Base-by-base conservation (phyloP, 148 eudicot species). In the Vaccinium macrocarpon region DNA sequence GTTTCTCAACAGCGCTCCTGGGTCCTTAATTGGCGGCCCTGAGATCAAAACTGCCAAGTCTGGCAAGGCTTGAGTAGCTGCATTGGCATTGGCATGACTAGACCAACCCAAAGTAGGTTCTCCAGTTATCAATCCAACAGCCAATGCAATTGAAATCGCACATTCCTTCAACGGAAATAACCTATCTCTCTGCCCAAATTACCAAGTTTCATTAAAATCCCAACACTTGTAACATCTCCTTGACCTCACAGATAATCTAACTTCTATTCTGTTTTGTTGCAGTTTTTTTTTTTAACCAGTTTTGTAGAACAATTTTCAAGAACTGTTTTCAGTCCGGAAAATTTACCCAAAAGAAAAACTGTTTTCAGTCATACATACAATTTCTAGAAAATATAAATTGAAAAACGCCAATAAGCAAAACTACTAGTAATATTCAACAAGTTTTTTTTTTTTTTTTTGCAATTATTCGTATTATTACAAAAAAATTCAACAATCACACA, bases 1-100 rank as follows among this genome's bases (percentile, higher is more conserved):
- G 46, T 97, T 86, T 79, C 99, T 92, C 89, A 97, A 86, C 62
- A 97, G 82, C 5, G 98, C 96, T 68, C 92, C 97, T 0, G 99
- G 99, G 53, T 97, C 99, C 91, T 97, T 95, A 81, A 97, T 97
- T 48, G 99, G 99, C 5, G 99, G 99, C 84, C 99, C 99, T 11
- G 97, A 93, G 80, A 95, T 95, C 76, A 97, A 85, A 82, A 95
- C 96, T 25, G 97, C 88, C 84, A 97, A 88, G 88, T 97, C 98
- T 21, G 95, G 92, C 81, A 95, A 84, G 52, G 86, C 90, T 32
- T 92, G 91, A 90, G 80, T 53, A 71, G 82, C 86, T 19, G 99
- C 99, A 85, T 85, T 92, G 83, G 99, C 99, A 85, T 85, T 92
- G 83, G 96, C 96, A 82, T 79, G 61, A 76, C 80, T 84, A 51